Conservation (phyloP, 2,329 filamentous ascomycete genomes). For the Zymoseptoria brevis region DNA sequence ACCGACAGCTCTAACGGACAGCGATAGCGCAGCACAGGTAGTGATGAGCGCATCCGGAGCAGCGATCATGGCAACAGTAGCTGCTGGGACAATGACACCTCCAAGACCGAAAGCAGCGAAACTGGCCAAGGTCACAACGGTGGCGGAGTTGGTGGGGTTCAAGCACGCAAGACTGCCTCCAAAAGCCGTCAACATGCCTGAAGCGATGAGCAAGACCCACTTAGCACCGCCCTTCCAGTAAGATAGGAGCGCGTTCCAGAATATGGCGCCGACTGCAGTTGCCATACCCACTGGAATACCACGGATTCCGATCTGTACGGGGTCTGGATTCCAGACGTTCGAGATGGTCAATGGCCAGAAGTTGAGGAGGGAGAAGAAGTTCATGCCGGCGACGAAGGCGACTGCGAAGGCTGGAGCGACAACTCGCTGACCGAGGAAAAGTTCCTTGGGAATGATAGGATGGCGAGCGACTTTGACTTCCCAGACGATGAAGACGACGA, state of each 20-base stretch:
- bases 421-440: conserved; percentile 25
- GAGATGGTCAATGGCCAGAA: conserved; percentile 58
- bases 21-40: conserved; percentile 23
- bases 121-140: conserved; percentile 18
- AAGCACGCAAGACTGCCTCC: conserved; percentile 50
- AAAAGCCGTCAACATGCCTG: conserved; percentile 17
- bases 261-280: conserved; percentile 50
- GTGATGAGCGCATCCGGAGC: conserved; percentile 26
- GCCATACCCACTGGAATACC: conserved; percentile 56
- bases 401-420: conserved; percentile 29
- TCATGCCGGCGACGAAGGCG: conserved; percentile 31
- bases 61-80: conserved; percentile 26
- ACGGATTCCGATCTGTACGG: conserved; percentile 53
- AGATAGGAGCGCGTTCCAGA: conserved; percentile 51
- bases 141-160: conserved; percentile 38
- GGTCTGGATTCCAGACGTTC: conserved; percentile 57
- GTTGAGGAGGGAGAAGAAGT: conserved; percentile 36
- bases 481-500: conserved; percentile 30
- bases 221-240: conserved; percentile 51
- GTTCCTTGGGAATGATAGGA: conserved; percentile 34
- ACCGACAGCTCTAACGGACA: conserved; percentile 25
- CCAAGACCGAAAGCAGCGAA: conserved; percentile 33
- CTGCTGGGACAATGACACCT: conserved; percentile 25
- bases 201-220: conserved; percentile 45
- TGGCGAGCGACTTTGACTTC: conserved; percentile 33